Conservation (phyloP, 352 stramenopile species). For the Phytophthora cactorum region DNA sequence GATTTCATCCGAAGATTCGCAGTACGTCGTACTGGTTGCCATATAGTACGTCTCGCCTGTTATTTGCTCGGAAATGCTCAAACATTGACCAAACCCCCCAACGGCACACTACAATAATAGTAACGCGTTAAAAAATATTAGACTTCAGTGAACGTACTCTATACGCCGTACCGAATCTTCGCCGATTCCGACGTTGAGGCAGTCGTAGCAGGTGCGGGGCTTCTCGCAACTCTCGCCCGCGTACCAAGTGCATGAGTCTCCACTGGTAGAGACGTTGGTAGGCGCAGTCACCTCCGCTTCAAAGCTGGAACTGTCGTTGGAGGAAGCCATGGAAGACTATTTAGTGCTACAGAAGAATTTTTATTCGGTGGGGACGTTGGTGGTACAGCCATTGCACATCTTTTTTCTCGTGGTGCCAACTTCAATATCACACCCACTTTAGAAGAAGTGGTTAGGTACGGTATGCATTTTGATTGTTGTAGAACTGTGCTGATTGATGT, state of each 20-base stretch:
- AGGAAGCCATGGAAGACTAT: conserved; percentile 7
- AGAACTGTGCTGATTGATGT: too few relatives aligned
- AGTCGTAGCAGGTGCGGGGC: conserved; percentile 44
- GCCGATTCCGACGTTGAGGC: conserved; percentile 41
- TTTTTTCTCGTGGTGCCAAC: conserved; percentile 7
- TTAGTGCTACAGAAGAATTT: conserved; percentile 1
- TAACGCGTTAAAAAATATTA: not conserved
- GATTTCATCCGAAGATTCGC: conserved; percentile 35
- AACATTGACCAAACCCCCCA: conserved; percentile 33
- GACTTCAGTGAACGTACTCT: not conserved
- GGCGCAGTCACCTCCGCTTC: conserved; percentile 1
- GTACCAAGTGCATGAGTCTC: conserved; percentile 49
- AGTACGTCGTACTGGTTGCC: conserved; percentile 51
- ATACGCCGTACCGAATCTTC: conserved; percentile 28
- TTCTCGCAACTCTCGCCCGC: conserved; percentile 31
- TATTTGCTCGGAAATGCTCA: conserved; percentile 22
- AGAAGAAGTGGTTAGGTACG: not conserved
- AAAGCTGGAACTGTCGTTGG: conserved; percentile 12
- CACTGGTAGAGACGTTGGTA: conserved; percentile 32
- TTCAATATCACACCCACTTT: conserved; percentile 26
- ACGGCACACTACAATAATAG: conserved; percentile 37
- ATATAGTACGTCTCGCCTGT: conserved; percentile 52
- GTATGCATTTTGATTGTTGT: too few relatives aligned
- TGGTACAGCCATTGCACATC: conserved; percentile 23
- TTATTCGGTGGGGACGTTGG: conserved; percentile 14